These are phyloP conservation scores for Tritrichomonas foetus DNA, from an alignment of 208 protist genomes.

Conservation along the genomic window DNA sequence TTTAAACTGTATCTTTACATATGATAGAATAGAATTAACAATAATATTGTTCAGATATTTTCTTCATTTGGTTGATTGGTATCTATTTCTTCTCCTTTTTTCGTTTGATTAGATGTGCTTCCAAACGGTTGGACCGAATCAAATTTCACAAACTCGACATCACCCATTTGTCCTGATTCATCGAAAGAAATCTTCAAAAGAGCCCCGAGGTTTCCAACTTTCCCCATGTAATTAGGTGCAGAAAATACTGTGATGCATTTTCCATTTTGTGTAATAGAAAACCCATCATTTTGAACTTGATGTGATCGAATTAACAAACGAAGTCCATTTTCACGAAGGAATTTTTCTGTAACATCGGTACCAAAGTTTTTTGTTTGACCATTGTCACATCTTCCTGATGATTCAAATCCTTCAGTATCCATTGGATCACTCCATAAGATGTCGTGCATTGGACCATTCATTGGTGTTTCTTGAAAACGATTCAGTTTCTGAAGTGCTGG, in stretches of 20 bases:
- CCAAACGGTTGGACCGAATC: too few species aligned
- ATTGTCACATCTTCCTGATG: conserved; percentile 40
- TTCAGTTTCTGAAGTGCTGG: not conserved
- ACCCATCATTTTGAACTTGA: conserved; percentile 54
- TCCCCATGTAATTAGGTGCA: conserved; percentile 46
- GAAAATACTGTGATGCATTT: conserved; percentile 53
- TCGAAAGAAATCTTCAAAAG: not conserved
- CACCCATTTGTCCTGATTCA: not conserved
- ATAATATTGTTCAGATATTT: too few species aligned
- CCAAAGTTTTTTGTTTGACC: conserved; percentile 53
- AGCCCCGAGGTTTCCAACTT: not conserved
- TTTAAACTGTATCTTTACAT: too few species aligned
- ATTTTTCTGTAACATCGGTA: conserved; percentile 56
- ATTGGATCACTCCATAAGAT: conserved; percentile 50
- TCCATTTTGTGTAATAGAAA: conserved; percentile 46
- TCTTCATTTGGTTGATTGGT: too few species aligned
- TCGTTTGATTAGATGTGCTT: too few species aligned
- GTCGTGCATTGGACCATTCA: not conserved
- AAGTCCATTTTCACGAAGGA: conserved; percentile 53
- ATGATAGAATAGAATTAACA: too few species aligned
- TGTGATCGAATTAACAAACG: conserved; percentile 58
- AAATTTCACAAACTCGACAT: not conserved
- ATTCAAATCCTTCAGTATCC: not conserved
- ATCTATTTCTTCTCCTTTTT: too few species aligned
- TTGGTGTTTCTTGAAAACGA: not conserved